A percentile compares a stretch with the other conserved stretches of the same genome.
Conservation (phyloP, 305 asterid genomes). For the Andrographis paniculata region DNA sequence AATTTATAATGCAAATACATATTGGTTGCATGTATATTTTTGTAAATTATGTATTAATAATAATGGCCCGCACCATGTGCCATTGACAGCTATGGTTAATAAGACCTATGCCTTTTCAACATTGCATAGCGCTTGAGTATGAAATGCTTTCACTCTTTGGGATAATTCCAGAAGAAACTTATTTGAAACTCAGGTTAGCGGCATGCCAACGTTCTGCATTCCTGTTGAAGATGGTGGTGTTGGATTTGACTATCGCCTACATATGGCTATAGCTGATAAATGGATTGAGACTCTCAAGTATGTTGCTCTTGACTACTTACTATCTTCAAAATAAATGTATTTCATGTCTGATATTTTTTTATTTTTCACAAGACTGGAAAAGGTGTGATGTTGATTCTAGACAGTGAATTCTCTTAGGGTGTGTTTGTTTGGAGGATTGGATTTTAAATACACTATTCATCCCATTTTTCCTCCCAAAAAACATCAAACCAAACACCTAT, state of each 20-base stretch:
- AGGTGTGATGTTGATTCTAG: constrained; percentile 9
- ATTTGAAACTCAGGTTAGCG: constrained; percentile 72
- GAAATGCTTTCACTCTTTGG: constrained; percentile 9
- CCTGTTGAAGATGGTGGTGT: constrained; percentile 95
- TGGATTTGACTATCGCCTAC: constrained; percentile 97
- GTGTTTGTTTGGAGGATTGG: too few relatives aligned
- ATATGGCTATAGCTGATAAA: constrained; percentile 98
- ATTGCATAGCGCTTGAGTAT: too few relatives aligned
- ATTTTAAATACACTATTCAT: too few relatives aligned
- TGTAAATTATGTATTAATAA: too few relatives aligned
- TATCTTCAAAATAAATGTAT: constrained; percentile 10
- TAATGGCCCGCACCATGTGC: too few relatives aligned
- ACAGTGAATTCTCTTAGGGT: too few relatives aligned
- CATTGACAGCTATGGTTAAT: too few relatives aligned
- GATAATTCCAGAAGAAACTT: constrained; percentile 14
- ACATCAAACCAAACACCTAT: too few relatives aligned
- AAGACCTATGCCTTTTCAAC: too few relatives aligned
- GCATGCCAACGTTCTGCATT: constrained; percentile 96
- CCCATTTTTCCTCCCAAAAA: too few relatives aligned
- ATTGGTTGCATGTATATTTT: too few relatives aligned
- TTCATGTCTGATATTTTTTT: background rate
- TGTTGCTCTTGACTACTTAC: constrained; percentile 23
- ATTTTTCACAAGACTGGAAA: constrained; percentile 10
- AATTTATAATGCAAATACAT: too few relatives aligned
- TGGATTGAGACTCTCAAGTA: constrained; percentile 97